Percentiles rank a stretch among this genome's conserved stretches.
phyloP scores from a whole-genome alignment of 208 protist genomes.

The Leishmania amazonensis region DNA sequence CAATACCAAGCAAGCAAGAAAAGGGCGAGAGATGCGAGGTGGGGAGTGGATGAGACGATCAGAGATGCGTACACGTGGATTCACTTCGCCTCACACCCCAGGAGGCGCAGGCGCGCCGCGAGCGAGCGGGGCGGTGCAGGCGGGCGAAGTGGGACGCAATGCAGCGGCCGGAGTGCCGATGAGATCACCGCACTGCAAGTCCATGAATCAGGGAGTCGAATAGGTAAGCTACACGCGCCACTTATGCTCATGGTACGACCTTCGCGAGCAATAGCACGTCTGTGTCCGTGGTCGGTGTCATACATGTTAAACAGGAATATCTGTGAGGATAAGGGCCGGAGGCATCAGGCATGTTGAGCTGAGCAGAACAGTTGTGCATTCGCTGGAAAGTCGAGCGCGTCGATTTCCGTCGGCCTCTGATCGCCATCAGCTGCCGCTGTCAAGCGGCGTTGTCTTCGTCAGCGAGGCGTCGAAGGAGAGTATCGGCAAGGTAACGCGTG shows the following conservation, averaged over 20 bases:
- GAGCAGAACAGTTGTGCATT: background rate
- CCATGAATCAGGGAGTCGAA: background rate
- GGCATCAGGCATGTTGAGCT: background rate
- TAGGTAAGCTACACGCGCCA: background rate
- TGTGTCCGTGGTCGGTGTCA: background rate
- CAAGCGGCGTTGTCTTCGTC: background rate
- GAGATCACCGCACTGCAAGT: background rate
- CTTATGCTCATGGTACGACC: background rate
- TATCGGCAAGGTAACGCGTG: conserved; percentile 71
- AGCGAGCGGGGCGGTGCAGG: background rate
- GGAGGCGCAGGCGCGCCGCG: background rate
- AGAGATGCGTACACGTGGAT: background rate
- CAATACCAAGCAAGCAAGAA: background rate
- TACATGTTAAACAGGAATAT: background rate
- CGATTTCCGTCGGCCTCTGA: background rate
- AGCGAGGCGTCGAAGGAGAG: conserved; percentile 55
- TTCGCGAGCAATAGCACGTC: background rate
- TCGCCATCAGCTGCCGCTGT: background rate
- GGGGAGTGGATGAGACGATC: background rate
- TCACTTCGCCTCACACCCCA: background rate
- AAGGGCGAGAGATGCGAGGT: background rate
- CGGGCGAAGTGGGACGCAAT: background rate
- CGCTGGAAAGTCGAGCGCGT: background rate
- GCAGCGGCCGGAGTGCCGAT: too few species aligned
- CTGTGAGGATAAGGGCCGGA: background rate